Percentiles rank a stretch among this genome's conserved stretches.
These are phyloP conservation scores for Trypanosoma platydactyli DNA, from an alignment of 208 protist genomes.

Conservation along the genomic window DNA sequence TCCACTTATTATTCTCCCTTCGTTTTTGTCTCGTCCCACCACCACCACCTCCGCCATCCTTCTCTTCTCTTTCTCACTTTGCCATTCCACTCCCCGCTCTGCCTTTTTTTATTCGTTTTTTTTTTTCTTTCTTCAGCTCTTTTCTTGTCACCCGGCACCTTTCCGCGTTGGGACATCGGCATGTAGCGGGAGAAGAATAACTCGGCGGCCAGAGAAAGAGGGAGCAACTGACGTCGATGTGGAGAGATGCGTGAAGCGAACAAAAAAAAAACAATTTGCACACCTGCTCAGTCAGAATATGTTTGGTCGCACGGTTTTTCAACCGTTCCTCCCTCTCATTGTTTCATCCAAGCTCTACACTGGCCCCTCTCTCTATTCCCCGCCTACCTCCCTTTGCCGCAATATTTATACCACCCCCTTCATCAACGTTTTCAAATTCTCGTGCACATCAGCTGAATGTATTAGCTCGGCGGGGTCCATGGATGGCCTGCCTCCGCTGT, in stretches of 20 bases:
- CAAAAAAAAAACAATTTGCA: too few species aligned
- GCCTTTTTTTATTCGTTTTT: not conserved
- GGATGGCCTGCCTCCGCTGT: constrained; percentile 53
- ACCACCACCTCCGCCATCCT: not conserved
- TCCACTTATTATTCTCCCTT: not conserved
- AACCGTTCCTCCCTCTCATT: too few species aligned
- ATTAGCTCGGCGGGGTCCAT: constrained; percentile 47
- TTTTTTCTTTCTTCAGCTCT: not conserved
- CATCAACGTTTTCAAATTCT: too few species aligned
- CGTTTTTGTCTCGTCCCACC: not conserved
- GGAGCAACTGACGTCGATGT: too few species aligned
- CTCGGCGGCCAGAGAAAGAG: too few species aligned
- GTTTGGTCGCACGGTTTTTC: too few species aligned
- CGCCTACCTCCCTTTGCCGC: constrained; percentile 7
- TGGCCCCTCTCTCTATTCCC: not conserved
- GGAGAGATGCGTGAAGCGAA: too few species aligned
- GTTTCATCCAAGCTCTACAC: not conserved
- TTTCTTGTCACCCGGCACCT: not conserved
- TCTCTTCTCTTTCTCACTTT: constrained; percentile 4
- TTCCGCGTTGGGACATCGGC: not conserved
- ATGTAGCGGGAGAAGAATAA: too few species aligned
- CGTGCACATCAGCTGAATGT: not conserved
- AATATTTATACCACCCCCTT: constrained; percentile 9
- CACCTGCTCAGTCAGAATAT: too few species aligned
- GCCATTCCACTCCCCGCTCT: not conserved